Percentiles rank a stretch among this genome's conserved stretches.
These are phyloP conservation scores for Myochromella boudieri DNA, from an alignment of 768 basidiomycete genomes.

Conservation along the genomic window DNA sequence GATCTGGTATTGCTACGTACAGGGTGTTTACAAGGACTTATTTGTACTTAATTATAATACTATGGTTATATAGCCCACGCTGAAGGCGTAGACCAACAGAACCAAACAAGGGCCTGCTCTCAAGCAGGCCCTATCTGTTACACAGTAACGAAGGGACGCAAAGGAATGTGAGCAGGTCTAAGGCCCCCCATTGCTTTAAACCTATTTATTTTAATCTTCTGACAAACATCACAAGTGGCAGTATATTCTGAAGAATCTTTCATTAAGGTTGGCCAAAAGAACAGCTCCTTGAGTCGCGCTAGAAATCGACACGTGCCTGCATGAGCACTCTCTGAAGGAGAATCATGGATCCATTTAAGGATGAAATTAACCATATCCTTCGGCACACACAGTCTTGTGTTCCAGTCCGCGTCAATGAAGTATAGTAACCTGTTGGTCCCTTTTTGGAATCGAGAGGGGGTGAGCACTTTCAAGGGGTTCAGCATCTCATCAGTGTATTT, in stretches of 20 bases:
- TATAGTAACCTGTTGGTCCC: slow-evolving; percentile 8
- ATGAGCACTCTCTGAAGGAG: slow-evolving; percentile 14
- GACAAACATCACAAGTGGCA: not conserved
- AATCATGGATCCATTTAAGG: slow-evolving; percentile 18
- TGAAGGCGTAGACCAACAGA: too few relatives aligned
- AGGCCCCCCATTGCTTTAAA: not conserved
- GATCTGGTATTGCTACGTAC: too few relatives aligned
- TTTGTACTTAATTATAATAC: too few relatives aligned
- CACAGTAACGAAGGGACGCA: too few relatives aligned
- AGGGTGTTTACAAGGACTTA: too few relatives aligned
- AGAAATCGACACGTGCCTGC: slow-evolving; percentile 8
- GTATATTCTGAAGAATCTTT: not conserved
- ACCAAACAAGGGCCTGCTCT: too few relatives aligned
- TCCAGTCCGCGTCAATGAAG: slow-evolving; percentile 21
- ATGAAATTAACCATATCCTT: not conserved
- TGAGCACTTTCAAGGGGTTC: not conserved
- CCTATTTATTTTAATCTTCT: not conserved
- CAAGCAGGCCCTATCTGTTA: too few relatives aligned
- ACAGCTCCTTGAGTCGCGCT: slow-evolving; percentile 7
- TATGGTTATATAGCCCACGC: too few relatives aligned
- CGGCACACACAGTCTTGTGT: slow-evolving; percentile 18
- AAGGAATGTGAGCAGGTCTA: not conserved
- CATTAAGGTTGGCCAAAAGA: not conserved
- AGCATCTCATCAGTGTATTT: not conserved
- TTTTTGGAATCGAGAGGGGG: not conserved